Conservation (phyloP, 1,284 basidiomycete genomes). For the Cryptococcus wingfieldii region DNA sequence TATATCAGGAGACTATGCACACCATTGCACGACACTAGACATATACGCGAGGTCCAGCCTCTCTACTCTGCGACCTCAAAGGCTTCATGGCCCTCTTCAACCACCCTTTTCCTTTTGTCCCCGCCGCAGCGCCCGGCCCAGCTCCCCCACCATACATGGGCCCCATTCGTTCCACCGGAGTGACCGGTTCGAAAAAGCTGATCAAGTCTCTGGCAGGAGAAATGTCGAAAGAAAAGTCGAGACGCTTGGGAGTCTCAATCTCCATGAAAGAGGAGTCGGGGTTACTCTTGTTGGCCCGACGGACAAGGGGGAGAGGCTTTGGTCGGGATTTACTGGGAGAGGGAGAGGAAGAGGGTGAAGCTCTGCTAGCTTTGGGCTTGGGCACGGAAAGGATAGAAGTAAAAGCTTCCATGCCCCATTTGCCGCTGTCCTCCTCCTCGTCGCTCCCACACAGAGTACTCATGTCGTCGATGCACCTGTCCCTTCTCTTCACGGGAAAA, state of each 20-base stretch:
- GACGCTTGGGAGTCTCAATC: not conserved
- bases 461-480: not conserved
- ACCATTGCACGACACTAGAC: no score
- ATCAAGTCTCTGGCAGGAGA: conserved; percentile 1
- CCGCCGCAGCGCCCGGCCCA: conserved; percentile 2
- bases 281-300: not conserved
- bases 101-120: conserved; percentile 19
- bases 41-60: no score
- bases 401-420: conserved; percentile 31
- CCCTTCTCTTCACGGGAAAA: not conserved
- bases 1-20: no score
- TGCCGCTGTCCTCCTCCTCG: conserved; percentile 5
- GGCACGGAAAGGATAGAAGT: conserved; percentile 23
- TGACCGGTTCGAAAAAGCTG: conserved; percentile 30
- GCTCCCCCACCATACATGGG: no score
- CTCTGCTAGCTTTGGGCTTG: conserved; percentile 3
- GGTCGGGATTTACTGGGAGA: not conserved
- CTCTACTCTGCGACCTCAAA: not conserved
- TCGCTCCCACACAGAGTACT: not conserved
- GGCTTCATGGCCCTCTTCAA: conserved; percentile 25
- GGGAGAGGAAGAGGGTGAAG: not conserved
- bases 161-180: conserved; percentile 10
- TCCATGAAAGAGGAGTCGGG: conserved; percentile 10
- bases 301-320: not conserved
- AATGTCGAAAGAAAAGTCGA: not conserved